These are phyloP conservation scores for Arbutus unedo DNA, from an alignment of 148 eudicot genomes.

Conservation along the genomic window DNA sequence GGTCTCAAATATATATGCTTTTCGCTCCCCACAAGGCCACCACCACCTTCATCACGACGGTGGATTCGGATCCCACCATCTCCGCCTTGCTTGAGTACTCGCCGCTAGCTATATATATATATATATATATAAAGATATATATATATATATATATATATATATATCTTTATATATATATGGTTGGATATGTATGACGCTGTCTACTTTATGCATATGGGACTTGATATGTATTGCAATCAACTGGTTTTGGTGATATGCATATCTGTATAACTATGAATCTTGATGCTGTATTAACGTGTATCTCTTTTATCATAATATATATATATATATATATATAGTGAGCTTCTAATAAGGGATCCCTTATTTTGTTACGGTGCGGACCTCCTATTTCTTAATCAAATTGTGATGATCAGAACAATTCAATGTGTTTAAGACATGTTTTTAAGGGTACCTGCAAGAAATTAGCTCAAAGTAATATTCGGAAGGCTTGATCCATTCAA, in stretches of 20 bases:
- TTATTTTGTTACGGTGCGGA: too few species aligned
- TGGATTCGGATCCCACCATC: constrained; percentile 22
- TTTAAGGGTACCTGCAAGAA: too few species aligned
- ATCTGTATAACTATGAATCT: not conserved
- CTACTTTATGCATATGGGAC: not conserved
- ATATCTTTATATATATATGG: not conserved
- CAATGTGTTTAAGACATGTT: too few species aligned
- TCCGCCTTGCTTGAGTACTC: constrained; percentile 21
- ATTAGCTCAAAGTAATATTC: too few species aligned
- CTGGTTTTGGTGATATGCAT: not conserved
- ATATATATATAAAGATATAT: not conserved
- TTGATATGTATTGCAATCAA: not conserved
- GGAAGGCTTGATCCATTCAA: too few species aligned
- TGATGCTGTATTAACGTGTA: not conserved
- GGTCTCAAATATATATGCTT: constrained; percentile 17
- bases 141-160: too few species aligned
- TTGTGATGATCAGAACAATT: too few species aligned
- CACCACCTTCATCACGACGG: constrained; percentile 18
- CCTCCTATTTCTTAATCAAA: too few species aligned
- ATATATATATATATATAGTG: too few species aligned
- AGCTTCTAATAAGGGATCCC: too few species aligned
- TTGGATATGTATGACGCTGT: not conserved
- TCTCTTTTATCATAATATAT: too few species aligned
- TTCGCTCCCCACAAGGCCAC: constrained; percentile 10
- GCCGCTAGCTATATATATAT: too few species aligned